Base-by-base conservation (phyloP, 148 eudicot genomes). In the Agrostemma githago region DNA sequence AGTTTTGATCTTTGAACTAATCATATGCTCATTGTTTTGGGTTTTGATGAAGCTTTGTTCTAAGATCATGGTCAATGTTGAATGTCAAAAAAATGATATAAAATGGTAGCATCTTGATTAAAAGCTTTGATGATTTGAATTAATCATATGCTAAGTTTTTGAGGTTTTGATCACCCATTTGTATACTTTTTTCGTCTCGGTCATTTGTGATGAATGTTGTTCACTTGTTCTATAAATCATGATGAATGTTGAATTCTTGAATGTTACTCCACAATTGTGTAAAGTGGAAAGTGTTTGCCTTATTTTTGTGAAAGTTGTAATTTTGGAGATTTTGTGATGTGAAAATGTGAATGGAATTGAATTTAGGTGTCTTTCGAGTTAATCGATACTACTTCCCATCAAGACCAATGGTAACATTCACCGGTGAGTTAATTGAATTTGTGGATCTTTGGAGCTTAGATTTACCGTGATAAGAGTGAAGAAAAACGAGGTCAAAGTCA, bases 231-330 rank as follows among this genome's bases (percentile, higher is more conserved):
- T 46, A 12, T 68, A 48, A 0, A 0, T 44, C 21, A 48, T 46
- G 59, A 3, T 68, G n/a, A 68, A 46, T 44, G 40, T 20, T 38
- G 21, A 68, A 68, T 68, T 58, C 48, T 58, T n/a, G n/a, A 48
- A 48, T n/a, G n/a, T n/a, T n/a, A n/a, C n/a, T n/a, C n/a, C 72
- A 9, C 40, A 68, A 9, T 42, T 48, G 19, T 14, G 26, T 20
- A 5, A 44, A 67, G 19, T 4, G 54, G 56, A 17, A 5, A 66
- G 6, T 8, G 20, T 41, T 10, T 66, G 73, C 62, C 20, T 26
- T 54, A 0, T 70, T 10, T 26, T 6, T 65, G 4, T 14, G 38
- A 16, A 65, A 65, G 46, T 65, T 65, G 1, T 38, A 9, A 21
- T 26, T 40, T 38, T 65, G 38, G 44, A 37, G 19, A 2, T 65